phyloP scores from a whole-genome alignment of 2,329 filamentous ascomycete genomes.

The Microsporum ferrugineum region DNA sequence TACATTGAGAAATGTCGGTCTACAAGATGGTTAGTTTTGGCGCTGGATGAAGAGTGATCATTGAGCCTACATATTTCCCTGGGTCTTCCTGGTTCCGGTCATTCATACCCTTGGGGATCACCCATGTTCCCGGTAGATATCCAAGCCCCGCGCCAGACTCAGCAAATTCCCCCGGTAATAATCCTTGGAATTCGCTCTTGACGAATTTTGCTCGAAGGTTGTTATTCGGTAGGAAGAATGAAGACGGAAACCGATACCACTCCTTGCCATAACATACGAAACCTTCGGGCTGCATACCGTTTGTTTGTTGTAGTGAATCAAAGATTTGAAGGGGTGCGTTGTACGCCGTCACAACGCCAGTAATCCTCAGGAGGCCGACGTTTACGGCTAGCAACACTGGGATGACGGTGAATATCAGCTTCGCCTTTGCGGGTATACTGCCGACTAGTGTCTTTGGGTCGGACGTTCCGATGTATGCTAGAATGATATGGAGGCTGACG shows the following conservation, averaged over 20 bases:
- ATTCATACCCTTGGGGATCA: conserved; percentile 76
- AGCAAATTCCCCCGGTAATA: conserved; percentile 82
- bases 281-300: conserved; percentile 49
- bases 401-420: conserved; percentile 51
- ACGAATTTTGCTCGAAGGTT: conserved; percentile 79
- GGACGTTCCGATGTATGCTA: conserved; percentile 61
- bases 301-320: conserved; percentile 36
- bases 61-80: conserved; percentile 59
- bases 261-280: conserved; percentile 87
- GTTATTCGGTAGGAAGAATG: conserved; percentile 77
- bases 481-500: conserved; percentile 66
- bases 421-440: conserved; percentile 63
- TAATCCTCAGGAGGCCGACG: conserved; percentile 57
- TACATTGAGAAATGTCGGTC: conserved; percentile 60
- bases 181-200: conserved; percentile 75
- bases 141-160: conserved; percentile 59
- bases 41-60: conserved; percentile 1
- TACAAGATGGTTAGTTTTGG: conserved; percentile 22
- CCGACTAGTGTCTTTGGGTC: conserved; percentile 56
- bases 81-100: conserved; percentile 78
- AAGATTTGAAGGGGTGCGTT: conserved; percentile 63
- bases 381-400: conserved; percentile 54
- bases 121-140: conserved; percentile 72
- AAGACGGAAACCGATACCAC: conserved; percentile 95
- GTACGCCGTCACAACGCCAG: conserved; percentile 71